Evolutionary conservation across 306 rosid species (phyloP).

Genomic region (Sophora flavescens): DNA sequence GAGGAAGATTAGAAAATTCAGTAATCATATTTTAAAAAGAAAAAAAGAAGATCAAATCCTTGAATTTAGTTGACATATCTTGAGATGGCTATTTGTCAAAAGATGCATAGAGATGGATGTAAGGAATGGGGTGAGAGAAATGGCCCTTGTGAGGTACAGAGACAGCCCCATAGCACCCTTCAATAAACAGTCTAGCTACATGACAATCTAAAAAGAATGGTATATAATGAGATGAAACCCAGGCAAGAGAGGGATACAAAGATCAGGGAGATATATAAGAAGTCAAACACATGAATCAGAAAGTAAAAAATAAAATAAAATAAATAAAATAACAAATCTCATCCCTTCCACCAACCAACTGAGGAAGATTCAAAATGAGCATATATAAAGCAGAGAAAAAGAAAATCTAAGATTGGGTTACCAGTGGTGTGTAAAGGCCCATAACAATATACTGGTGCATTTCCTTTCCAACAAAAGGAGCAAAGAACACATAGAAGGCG

Average conservation of each 20-base stretch:
- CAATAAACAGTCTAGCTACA: constrained; percentile 16
- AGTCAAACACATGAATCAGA: constrained; percentile 39
- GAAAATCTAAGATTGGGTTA: constrained; percentile 46
- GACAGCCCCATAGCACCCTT: constrained; percentile 11
- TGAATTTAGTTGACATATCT: constrained; percentile 19
- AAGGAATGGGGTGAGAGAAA: not conserved
- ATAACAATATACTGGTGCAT: constrained; percentile 70
- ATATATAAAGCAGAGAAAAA: constrained; percentile 32
- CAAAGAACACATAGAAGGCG: constrained; percentile 92
- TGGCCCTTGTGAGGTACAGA: constrained; percentile 24
- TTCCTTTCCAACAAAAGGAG: constrained; percentile 86
- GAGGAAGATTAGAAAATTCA: not conserved
- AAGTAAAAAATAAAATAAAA: constrained; percentile 29
- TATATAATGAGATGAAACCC: constrained; percentile 32
- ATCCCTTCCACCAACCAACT: constrained; percentile 10
- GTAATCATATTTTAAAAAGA: not conserved
- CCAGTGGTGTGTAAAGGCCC: constrained; percentile 88
- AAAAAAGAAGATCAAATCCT: not conserved
- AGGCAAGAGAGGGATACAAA: constrained; percentile 15
- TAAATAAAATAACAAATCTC: constrained; percentile 60
- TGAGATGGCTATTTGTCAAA: constrained; percentile 25
- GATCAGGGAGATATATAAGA: not conserved
- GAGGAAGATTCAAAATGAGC: constrained; percentile 3
- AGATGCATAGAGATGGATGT: not conserved
- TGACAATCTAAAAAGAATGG: constrained; percentile 12